Percentiles rank a stretch among this genome's conserved stretches.
phyloP scores from a whole-genome alignment of 2,329 filamentous ascomycete genomes.

The Didymella segeticola region DNA sequence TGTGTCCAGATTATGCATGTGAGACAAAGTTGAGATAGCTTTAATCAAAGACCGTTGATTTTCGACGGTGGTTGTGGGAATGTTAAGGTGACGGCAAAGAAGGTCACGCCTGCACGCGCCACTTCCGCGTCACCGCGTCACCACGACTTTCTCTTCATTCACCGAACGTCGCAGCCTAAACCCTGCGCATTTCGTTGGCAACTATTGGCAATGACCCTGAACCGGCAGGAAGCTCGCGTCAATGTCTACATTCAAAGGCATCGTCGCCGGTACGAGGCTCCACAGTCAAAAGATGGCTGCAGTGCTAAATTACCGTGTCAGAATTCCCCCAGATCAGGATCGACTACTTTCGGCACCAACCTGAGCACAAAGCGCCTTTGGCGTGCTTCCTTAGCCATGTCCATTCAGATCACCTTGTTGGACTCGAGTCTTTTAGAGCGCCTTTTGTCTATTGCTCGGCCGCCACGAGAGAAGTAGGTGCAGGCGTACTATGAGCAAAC shows the following conservation, averaged over 20 bases:
- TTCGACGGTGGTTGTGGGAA: no score
- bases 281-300: not conserved
- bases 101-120: slow-evolving; percentile 9
- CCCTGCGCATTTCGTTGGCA: not conserved
- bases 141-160: not conserved
- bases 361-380: slow-evolving; percentile 66
- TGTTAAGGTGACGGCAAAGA: not conserved
- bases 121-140: slow-evolving; percentile 10
- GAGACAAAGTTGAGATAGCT: no score
- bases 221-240: not conserved
- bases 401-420: slow-evolving; percentile 86
- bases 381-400: slow-evolving; percentile 92
- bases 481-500: not conserved
- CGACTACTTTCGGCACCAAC: slow-evolving; percentile 76
- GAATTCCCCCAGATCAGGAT: slow-evolving; percentile 85
- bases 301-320: slow-evolving; percentile 17
- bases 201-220: slow-evolving; percentile 2
- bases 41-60: no score
- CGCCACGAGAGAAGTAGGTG: slow-evolving; percentile 72
- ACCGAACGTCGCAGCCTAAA: not conserved
- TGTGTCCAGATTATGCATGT: no score
- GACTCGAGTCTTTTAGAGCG: slow-evolving; percentile 76
- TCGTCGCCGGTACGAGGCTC: slow-evolving; percentile 30
- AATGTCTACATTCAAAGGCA: slow-evolving; percentile 49
- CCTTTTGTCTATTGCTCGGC: slow-evolving; percentile 92